A percentile compares a stretch with the other conserved stretches of the same genome.
phyloP scores from a whole-genome alignment of 345 rosid genomes.

The Salix dunnii region DNA sequence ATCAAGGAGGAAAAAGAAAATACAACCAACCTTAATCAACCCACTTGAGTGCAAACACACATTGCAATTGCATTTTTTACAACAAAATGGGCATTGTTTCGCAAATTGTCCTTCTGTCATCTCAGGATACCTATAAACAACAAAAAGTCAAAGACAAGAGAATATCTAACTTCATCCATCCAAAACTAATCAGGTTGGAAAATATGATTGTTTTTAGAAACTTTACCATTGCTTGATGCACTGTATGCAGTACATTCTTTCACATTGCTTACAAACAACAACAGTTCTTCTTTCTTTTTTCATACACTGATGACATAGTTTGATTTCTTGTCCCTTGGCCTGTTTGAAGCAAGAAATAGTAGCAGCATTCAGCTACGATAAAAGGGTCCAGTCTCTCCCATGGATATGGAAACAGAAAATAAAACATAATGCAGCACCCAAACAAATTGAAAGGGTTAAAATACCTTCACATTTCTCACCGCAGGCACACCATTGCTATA shows the following conservation, averaged over 20 bases:
- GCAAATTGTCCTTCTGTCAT: conserved; percentile 51
- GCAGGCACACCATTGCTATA: conserved; percentile 14
- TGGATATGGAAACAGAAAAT: background rate
- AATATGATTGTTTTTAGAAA: background rate
- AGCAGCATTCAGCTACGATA: background rate
- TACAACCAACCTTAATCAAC: conserved; percentile 50
- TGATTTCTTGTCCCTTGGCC: conserved; percentile 26
- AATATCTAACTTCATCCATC: background rate
- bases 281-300: conserved; percentile 44
- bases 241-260: conserved; percentile 42
- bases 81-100: conserved; percentile 66
- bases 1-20: background rate
- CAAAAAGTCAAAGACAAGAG: background rate
- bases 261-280: conserved; percentile 52
- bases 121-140: conserved; percentile 63
- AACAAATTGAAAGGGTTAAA: background rate
- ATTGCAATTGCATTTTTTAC: conserved; percentile 76
- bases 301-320: conserved; percentile 77
- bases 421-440: background rate
- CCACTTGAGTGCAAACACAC: conserved; percentile 64
- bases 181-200: background rate
- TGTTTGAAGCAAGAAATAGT: conserved; percentile 26
- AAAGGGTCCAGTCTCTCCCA: background rate
- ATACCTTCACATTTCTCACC: conserved; percentile 26
- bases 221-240: conserved; percentile 69